phyloP scores from a whole-genome alignment of 805 yeast species.

The Tetrapisispora phaffii region DNA sequence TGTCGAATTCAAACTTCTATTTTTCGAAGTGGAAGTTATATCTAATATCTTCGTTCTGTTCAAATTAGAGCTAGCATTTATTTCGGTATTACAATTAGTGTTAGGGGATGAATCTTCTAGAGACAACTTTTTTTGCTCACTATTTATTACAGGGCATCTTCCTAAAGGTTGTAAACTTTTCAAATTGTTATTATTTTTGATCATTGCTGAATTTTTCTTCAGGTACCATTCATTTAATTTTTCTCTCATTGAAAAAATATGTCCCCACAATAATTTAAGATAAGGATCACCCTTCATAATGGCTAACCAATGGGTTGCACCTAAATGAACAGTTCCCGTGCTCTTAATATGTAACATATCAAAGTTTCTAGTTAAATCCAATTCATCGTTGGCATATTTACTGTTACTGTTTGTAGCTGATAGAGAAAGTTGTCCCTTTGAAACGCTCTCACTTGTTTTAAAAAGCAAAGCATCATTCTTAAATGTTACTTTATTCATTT shows the following conservation, averaged over 20 bases:
- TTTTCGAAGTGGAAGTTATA: background rate
- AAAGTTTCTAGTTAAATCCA: conserved; percentile 34
- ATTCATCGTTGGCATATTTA: conserved; percentile 19
- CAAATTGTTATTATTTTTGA: background rate
- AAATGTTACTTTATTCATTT: no score
- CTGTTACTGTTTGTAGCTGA: background rate
- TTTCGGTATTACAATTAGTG: background rate
- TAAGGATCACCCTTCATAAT: conserved; percentile 51
- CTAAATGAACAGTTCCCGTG: conserved; percentile 36
- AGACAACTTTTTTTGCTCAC: background rate
- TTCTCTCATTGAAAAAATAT: conserved; percentile 35
- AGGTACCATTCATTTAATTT: conserved; percentile 27
- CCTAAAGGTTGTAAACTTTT: background rate
- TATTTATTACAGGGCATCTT: conserved; percentile 2
- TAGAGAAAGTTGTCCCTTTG: background rate
- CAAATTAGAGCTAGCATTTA: background rate
- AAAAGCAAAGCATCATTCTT: background rate
- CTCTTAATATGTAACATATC: conserved; percentile 36
- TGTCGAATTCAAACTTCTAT: background rate
- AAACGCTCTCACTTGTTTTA: background rate
- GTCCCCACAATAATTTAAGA: conserved; percentile 44
- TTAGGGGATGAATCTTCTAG: background rate
- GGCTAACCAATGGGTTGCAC: conserved; percentile 51
- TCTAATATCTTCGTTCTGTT: no score
- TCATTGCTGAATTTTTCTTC: conserved; percentile 5